These are phyloP conservation scores for Crepidotus variabilis DNA, from an alignment of 768 basidiomycete species.

Conservation along the genomic window DNA sequence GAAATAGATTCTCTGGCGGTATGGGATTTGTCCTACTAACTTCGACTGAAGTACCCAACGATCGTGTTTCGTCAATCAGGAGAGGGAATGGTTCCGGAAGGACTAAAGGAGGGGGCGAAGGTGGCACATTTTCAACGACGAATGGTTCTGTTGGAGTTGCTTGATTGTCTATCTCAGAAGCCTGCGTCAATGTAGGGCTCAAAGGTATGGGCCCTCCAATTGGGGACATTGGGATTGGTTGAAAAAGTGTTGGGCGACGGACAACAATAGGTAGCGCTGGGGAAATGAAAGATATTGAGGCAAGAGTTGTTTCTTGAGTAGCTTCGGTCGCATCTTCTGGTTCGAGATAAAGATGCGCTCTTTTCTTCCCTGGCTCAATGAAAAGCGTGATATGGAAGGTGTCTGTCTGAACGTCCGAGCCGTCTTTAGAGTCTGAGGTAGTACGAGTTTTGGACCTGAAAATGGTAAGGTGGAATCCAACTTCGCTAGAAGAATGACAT, in stretches of 20 bases:
- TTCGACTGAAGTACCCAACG: too few relatives aligned
- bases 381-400: not conserved
- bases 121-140: not conserved
- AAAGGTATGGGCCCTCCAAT: not conserved
- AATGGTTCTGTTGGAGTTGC: not conserved
- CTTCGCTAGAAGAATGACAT: not conserved
- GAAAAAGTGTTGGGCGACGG: not conserved
- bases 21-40: too few relatives aligned
- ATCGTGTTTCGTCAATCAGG: too few relatives aligned
- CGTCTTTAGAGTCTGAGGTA: too few relatives aligned
- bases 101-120: not conserved
- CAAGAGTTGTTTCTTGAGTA: not conserved
- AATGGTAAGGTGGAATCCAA: not conserved
- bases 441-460: not conserved
- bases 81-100: not conserved
- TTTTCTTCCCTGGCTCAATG: not conserved
- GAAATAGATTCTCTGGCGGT: not conserved
- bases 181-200: not conserved
- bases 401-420: not conserved
- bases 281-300: not conserved
- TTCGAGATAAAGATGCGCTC: not conserved
- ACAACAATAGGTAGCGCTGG: not conserved
- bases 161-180: not conserved
- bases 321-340: not conserved
- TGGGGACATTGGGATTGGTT: not conserved